A percentile compares a stretch with the other conserved stretches of the same genome.
phyloP scores from a whole-genome alignment of 1,139 yeast genomes.

The Candida sanyaensis region DNA sequence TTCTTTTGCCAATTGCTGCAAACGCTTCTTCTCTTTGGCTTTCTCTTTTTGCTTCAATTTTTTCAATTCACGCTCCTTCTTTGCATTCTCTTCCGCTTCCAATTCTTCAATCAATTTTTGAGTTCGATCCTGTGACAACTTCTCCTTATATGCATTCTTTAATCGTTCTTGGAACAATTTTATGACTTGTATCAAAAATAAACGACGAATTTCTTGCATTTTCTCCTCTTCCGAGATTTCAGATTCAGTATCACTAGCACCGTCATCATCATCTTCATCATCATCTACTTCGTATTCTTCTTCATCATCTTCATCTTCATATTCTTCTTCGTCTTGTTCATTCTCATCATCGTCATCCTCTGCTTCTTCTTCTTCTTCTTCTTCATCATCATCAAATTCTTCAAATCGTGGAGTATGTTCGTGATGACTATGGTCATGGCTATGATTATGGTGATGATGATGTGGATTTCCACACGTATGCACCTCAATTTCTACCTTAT shows the following conservation, averaged over 20 bases:
- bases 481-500: slow-evolving; percentile 9
- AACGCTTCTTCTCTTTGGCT: slow-evolving; percentile 74
- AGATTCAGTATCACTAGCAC: slow-evolving; percentile 38
- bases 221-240: slow-evolving; percentile 65
- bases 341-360: slow-evolving; percentile 25
- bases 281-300: slow-evolving; percentile 36
- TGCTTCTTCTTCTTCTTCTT: slow-evolving; percentile 14
- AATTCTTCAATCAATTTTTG: slow-evolving; percentile 73
- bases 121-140: slow-evolving; percentile 73
- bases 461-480: slow-evolving; percentile 8
- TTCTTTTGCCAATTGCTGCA: slow-evolving; percentile 71
- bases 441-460: slow-evolving; percentile 7
- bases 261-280: slow-evolving; percentile 31
- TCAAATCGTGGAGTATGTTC: slow-evolving; percentile 5
- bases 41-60: slow-evolving; percentile 73
- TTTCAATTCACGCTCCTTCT: slow-evolving; percentile 71
- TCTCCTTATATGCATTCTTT: slow-evolving; percentile 70
- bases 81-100: slow-evolving; percentile 72
- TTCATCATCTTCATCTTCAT: slow-evolving; percentile 27
- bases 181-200: slow-evolving; percentile 73
- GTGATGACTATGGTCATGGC: slow-evolving; percentile 4
- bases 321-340: slow-evolving; percentile 26
- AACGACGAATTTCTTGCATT: slow-evolving; percentile 72
- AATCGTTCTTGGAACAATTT: slow-evolving; percentile 72
- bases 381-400: slow-evolving; percentile 22